phyloP scores from a whole-genome alignment of 2,329 filamentous ascomycete species.

The Magnaporthales sp. region DNA sequence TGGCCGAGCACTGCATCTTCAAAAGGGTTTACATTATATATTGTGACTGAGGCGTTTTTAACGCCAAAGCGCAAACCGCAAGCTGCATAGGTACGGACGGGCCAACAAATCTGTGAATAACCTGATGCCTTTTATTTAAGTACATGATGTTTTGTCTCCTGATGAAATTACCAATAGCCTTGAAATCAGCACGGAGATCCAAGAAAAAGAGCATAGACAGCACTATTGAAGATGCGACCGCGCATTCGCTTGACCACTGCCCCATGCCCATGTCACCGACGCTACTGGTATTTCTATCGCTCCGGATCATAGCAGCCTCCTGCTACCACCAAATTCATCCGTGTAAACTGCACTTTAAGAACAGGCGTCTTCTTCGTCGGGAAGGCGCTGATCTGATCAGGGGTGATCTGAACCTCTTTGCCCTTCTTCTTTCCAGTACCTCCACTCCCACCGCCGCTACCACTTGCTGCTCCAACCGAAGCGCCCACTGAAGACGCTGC shows the following conservation, averaged over 20 bases:
- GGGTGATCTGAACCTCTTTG: conserved; percentile 83
- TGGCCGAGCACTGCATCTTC: neutral
- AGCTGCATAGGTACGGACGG: neutral
- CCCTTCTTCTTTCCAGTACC: conserved; percentile 59
- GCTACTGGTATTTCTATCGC: neutral
- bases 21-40: neutral
- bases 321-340: conserved; percentile 89
- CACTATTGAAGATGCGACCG: neutral
- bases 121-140: neutral
- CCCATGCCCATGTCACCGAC: neutral
- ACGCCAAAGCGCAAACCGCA: neutral
- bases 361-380: conserved; percentile 94
- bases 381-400: conserved; percentile 91
- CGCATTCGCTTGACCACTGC: neutral
- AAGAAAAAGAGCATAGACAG: neutral
- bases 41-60: too few relatives aligned
- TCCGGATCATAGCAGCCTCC: conserved; percentile 60
- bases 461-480: conserved; percentile 17
- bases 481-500: conserved; percentile 22
- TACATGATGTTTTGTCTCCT: neutral
- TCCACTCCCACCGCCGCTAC: conserved; percentile 18
- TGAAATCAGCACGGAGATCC: neutral
- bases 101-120: neutral
- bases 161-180: neutral
- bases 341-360: conserved; percentile 85